Percentiles rank a stretch among this genome's conserved stretches.
Conservation (phyloP, 1,139 yeast genomes). For the Zygosaccharomyces pseudobailii region DNA sequence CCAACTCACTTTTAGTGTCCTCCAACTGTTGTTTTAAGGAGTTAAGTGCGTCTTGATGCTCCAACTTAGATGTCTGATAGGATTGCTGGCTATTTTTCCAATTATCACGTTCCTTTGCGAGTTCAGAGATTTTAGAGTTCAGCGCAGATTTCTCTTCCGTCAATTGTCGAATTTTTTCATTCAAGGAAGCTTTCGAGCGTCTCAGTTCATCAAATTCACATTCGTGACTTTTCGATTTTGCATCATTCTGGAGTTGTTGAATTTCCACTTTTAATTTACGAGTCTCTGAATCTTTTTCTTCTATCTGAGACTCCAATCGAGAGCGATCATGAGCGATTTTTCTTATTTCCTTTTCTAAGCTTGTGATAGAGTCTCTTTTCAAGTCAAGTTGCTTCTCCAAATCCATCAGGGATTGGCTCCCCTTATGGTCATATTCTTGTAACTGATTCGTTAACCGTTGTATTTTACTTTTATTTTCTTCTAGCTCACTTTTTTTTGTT, state of each 20-base stretch:
- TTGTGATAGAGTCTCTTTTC: constrained; percentile 12
- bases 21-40: constrained; percentile 7
- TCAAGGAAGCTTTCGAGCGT: constrained; percentile 60
- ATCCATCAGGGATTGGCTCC: constrained; percentile 16
- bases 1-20: constrained; percentile 5
- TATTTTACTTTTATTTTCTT: constrained; percentile 18
- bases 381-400: constrained; percentile 13
- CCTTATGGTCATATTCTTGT: constrained; percentile 20
- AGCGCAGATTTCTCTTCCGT: constrained; percentile 3
- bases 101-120: constrained; percentile 1
- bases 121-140: constrained; percentile 13
- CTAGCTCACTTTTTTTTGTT: constrained; percentile 19
- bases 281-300: constrained; percentile 7
- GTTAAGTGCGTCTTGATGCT: background rate
- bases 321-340: constrained; percentile 3
- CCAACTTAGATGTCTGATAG: background rate
- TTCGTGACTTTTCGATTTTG: background rate
- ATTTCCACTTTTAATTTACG: constrained; percentile 3
- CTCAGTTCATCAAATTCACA: constrained; percentile 65
- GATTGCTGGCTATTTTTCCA: background rate
- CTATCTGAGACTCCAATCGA: constrained; percentile 4
- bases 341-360: constrained; percentile 12
- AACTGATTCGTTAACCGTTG: constrained; percentile 16
- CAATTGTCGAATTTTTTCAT: constrained; percentile 3
- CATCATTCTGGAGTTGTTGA: background rate